Base-by-base conservation (phyloP, 1,284 basidiomycete species). In the Laetiporus sulphureus region DNA sequence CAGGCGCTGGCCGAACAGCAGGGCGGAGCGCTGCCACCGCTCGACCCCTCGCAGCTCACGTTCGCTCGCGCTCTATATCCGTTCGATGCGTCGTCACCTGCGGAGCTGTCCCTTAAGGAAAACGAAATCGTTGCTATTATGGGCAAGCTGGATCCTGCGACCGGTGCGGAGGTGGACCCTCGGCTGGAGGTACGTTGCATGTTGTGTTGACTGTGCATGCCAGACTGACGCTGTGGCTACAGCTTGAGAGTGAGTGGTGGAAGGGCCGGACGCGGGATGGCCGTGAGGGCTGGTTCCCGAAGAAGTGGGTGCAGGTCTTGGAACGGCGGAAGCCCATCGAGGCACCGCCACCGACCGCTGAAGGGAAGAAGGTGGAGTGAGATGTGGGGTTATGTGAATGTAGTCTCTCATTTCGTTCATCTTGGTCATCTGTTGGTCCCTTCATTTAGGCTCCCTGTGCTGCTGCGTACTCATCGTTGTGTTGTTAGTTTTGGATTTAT, bases 111-210 rank as follows among this genome's bases (percentile, higher is more conserved):
- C 16, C 70, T 99, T 46, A 82, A 86, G 59, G 82, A 88, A 60
- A 90, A 95, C 57, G 93, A 97, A 62, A 92, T 99, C 46, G 89
- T 99, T 2, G 96, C 96, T 2, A 83, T 99, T 37, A 79, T 95
- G 64, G 89, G 79, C 36, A 89, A 86, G 60, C 64, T 86, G 46
- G 85, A 91, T 54, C 81, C 85, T 10, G 65, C 76, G 20, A 77
- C 77, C 0, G 80, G 84, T 0, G 66, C 65, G 47, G 82, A 87
- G 50, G 77, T 82, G 4, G 81, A 87, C 53, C 83, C 84, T n/a
- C 66, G 84, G 42, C 52, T 77, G 29, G 83, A 83, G 37, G 76
- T 85, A 18, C 20, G 58, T 46, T 7, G 2, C 24, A 25, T 29
- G 32, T 40, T 15, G 43, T 10, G 4, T 20, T 19, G 2, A 13